These are phyloP conservation scores for Zalaria sp. DNA, from an alignment of 2,329 filamentous ascomycete genomes.

Conservation along the genomic window DNA sequence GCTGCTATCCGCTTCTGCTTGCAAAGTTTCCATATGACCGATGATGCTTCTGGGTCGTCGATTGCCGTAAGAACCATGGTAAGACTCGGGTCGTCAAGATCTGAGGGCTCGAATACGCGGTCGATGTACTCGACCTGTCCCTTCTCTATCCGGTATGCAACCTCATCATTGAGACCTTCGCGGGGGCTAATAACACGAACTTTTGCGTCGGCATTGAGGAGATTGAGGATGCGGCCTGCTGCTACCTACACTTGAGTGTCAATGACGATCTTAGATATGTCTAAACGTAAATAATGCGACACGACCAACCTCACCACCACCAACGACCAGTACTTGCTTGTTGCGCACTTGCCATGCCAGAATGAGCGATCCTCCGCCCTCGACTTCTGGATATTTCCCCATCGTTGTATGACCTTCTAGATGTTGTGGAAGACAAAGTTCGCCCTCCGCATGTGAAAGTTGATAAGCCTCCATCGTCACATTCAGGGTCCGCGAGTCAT, in stretches of 20 bases:
- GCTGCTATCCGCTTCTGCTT: constrained; percentile 71
- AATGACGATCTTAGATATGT: constrained; percentile 17
- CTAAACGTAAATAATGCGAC: constrained; percentile 4
- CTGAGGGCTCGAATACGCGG: constrained; percentile 71
- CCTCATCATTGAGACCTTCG: constrained; percentile 74
- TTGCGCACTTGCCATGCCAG: constrained; percentile 89
- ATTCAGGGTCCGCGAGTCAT: no score
- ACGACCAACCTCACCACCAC: constrained; percentile 72
- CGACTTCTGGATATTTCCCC: constrained; percentile 58
- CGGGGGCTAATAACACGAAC: constrained; percentile 75
- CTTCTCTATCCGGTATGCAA: constrained; percentile 63
- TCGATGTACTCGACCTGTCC: constrained; percentile 68
- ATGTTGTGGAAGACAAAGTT: background rate
- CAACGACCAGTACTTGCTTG: constrained; percentile 82
- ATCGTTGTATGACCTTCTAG: constrained; percentile 17
- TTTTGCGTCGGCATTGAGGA: constrained; percentile 85
- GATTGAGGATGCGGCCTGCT: constrained; percentile 82
- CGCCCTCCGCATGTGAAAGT: no score
- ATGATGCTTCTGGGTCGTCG: constrained; percentile 84
- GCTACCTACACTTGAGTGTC: constrained; percentile 55
- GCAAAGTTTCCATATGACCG: constrained; percentile 84
- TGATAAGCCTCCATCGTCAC: no score
- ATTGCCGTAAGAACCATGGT: constrained; percentile 90
- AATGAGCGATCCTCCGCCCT: constrained; percentile 85
- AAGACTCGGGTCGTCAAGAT: constrained; percentile 54